Percentiles rank a stretch among this genome's conserved stretches.
phyloP scores from a whole-genome alignment of 2,329 filamentous ascomycete genomes.

The Neofusicoccum kwambonambiense region DNA sequence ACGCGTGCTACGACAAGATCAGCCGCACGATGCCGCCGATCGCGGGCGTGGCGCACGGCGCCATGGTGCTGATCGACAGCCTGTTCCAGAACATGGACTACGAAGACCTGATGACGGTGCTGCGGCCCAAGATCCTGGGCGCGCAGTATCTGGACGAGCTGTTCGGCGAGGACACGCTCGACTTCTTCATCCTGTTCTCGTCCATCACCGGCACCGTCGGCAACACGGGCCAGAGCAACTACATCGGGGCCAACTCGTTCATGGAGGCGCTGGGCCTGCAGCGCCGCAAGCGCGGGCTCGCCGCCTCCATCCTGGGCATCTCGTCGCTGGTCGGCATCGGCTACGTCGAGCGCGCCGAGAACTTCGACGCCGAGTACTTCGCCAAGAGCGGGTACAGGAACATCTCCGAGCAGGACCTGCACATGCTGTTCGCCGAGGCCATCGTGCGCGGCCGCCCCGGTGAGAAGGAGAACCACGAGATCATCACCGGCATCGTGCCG shows the following conservation, averaged over 20 bases:
- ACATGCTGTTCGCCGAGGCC: constrained; percentile 54
- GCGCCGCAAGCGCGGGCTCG: constrained; percentile 38
- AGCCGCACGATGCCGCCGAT: constrained; percentile 17
- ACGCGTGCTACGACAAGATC: constrained; percentile 11
- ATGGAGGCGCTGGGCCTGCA: constrained; percentile 40
- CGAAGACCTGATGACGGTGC: constrained; percentile 5
- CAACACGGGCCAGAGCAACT: constrained; percentile 24
- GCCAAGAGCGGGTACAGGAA: background rate
- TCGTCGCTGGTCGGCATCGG: constrained; percentile 44
- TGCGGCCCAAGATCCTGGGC: constrained; percentile 25
- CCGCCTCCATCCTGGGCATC: constrained; percentile 41
- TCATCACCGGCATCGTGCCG: background rate
- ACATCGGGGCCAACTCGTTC: constrained; percentile 33
- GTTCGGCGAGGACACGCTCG: constrained; percentile 21
- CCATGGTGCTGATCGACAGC: constrained; percentile 24
- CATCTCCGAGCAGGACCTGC: constrained; percentile 52
- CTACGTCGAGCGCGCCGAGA: constrained; percentile 30
- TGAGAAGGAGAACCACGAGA: constrained; percentile 3
- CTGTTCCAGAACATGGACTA: constrained; percentile 19
- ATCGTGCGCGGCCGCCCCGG: constrained; percentile 37
- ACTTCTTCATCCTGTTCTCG: constrained; percentile 29
- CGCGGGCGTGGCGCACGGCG: constrained; percentile 25
- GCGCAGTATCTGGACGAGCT: constrained; percentile 21
- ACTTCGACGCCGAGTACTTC: background rate
- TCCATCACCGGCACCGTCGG: constrained; percentile 22